Conservation (phyloP, 768 basidiomycete species). For the Mycena capillaripes region DNA sequence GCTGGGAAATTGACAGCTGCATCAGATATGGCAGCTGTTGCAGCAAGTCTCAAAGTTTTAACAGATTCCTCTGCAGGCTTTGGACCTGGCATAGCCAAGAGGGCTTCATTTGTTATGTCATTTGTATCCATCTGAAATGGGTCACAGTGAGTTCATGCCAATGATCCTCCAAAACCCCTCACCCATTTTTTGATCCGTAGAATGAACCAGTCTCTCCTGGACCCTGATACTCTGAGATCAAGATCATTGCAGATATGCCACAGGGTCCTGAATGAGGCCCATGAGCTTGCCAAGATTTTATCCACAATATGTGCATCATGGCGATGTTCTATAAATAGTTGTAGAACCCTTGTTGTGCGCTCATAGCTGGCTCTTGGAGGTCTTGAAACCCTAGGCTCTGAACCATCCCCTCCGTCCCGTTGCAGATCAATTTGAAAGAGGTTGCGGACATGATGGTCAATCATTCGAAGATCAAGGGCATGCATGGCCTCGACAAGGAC, state of each 20-base stretch:
- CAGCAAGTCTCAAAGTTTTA: background rate
- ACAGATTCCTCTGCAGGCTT: background rate
- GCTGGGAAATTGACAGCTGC: background rate
- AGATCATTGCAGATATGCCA: conserved; percentile 26
- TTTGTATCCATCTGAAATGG: background rate
- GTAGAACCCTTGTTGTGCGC: background rate
- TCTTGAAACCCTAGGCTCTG: background rate
- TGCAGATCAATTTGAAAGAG: conserved; percentile 41
- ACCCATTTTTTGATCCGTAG: conserved; percentile 17
- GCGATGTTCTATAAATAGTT: background rate
- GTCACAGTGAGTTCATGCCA: background rate
- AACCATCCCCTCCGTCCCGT: conserved; percentile 25
- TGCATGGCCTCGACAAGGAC: conserved; percentile 55
- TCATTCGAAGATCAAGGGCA: conserved; percentile 50
- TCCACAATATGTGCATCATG: background rate
- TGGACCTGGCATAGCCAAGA: background rate
- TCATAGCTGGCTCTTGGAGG: background rate
- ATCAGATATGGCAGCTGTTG: background rate
- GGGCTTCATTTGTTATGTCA: background rate
- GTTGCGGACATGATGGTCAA: conserved; percentile 45
- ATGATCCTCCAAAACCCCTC: no score
- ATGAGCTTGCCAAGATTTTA: background rate
- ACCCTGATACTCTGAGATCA: conserved; percentile 1
- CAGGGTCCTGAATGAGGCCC: background rate
- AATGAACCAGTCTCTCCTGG: conserved; percentile 16